These are phyloP conservation scores for Phytomonas sp. DNA, from an alignment of 208 protist species.

Conservation along the genomic window DNA sequence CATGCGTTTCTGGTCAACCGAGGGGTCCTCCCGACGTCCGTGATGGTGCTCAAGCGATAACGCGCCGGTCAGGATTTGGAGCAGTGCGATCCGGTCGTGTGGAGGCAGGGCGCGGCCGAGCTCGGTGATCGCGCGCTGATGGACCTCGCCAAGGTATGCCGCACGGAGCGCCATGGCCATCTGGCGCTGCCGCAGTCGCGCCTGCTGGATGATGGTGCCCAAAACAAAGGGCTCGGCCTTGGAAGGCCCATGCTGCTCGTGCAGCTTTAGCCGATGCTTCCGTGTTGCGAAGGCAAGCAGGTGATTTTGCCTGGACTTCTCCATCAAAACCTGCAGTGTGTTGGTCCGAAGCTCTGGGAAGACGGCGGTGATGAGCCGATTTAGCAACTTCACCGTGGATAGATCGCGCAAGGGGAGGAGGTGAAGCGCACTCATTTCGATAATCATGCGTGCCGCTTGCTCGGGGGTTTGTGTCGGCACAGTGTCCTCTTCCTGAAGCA, in stretches of 20 bases:
- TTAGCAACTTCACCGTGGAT: constrained; percentile 19
- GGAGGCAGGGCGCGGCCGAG: constrained; percentile 21
- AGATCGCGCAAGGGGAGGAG: constrained; percentile 22
- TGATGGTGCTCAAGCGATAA: constrained; percentile 2
- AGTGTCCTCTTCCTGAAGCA: constrained; percentile 1
- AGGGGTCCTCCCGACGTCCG: background rate
- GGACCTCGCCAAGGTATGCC: constrained; percentile 28
- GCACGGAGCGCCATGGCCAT: constrained; percentile 53
- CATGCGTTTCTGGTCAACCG: constrained; percentile 14
- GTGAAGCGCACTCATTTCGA: constrained; percentile 38
- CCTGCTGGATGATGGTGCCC: constrained; percentile 49
- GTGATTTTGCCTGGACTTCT: constrained; percentile 45
- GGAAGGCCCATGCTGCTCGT: constrained; percentile 18
- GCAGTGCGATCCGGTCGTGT: constrained; percentile 26
- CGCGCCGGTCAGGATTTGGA: constrained; percentile 25
- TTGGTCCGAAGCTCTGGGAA: constrained; percentile 70
- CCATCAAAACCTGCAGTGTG: constrained; percentile 38
- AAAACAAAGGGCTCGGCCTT: constrained; percentile 31
- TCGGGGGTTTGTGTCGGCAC: constrained; percentile 8
- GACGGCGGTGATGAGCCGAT: constrained; percentile 30
- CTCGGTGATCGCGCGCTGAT: constrained; percentile 20
- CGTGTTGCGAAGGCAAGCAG: constrained; percentile 69
- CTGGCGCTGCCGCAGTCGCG: constrained; percentile 64
- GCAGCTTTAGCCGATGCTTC: constrained; percentile 46
- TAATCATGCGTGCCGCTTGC: constrained; percentile 25